Conservation (phyloP, 2,329 filamentous ascomycete genomes). For the Fusarium chlamydosporum region DNA sequence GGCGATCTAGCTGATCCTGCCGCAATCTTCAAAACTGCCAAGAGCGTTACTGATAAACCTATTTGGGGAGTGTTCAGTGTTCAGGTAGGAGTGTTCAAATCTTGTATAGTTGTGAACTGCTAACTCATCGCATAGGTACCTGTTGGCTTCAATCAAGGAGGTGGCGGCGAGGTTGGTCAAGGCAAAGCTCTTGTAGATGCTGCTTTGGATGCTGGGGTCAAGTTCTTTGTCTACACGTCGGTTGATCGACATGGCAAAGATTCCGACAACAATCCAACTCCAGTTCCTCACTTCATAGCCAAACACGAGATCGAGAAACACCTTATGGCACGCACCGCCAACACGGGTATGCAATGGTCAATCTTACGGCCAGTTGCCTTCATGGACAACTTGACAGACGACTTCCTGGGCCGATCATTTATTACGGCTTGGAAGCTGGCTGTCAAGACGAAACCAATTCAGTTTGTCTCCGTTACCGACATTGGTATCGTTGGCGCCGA, state of each 20-base stretch:
- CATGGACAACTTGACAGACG: conserved; percentile 57
- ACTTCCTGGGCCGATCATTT: conserved; percentile 54
- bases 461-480: conserved; percentile 24
- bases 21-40: conserved; percentile 61
- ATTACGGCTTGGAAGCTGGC: conserved; percentile 52
- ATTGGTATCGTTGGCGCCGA: conserved; percentile 16
- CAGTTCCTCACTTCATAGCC: conserved; percentile 71
- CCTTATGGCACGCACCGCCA: conserved; percentile 61
- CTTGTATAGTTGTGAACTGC: no score
- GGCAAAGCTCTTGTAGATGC: conserved; percentile 70
- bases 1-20: conserved; percentile 68
- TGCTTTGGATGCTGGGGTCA: conserved; percentile 66
- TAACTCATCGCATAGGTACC: neutral
- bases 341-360: conserved; percentile 54
- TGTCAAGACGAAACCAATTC: conserved; percentile 49
- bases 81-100: neutral
- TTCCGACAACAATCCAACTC: conserved; percentile 64
- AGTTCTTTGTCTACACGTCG: conserved; percentile 72
- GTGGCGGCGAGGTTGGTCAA: conserved; percentile 54
- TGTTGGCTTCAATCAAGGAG: conserved; percentile 7
- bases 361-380: conserved; percentile 59
- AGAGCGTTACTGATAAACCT: conserved; percentile 10
- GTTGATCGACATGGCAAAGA: conserved; percentile 72
- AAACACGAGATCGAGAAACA: conserved; percentile 74
- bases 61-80: conserved; percentile 38